Evolutionary conservation across 2,329 filamentous ascomycete genomes (phyloP).

Genomic region (Myriosclerotinia duriaeana): DNA sequence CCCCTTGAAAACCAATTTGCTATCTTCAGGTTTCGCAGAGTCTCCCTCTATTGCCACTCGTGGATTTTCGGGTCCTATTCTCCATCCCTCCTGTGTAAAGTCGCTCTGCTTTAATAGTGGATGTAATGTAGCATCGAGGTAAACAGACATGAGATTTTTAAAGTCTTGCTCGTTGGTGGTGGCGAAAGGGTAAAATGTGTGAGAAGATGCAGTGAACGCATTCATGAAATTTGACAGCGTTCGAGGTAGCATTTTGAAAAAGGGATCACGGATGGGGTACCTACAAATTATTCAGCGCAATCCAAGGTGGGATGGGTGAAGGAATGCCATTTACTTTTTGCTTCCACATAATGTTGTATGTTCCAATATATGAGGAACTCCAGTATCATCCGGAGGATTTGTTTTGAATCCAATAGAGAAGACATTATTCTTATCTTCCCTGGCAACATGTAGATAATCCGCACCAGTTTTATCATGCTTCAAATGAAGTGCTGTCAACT

Average conservation of each 20-base stretch:
- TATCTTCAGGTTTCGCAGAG: constrained; percentile 52
- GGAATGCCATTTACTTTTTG: constrained; percentile 63
- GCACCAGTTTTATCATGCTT: constrained; percentile 94
- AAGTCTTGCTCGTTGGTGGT: constrained; percentile 96
- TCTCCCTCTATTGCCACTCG: constrained; percentile 47
- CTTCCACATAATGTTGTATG: constrained; percentile 96
- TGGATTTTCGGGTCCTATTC: constrained; percentile 88
- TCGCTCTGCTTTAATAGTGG: constrained; percentile 87
- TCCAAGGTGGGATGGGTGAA: constrained; percentile 13
- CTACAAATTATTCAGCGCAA: constrained; percentile 49
- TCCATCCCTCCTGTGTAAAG: constrained; percentile 96
- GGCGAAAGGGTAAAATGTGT: constrained; percentile 96
- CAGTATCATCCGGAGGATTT: constrained; percentile 93
- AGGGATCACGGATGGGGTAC: constrained; percentile 96
- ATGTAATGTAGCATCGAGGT: constrained; percentile 89
- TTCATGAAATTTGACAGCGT: constrained; percentile 99
- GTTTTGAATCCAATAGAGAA: constrained; percentile 99
- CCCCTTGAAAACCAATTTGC: constrained; percentile 87
- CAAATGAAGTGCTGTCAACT: constrained; percentile 86
- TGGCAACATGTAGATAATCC: constrained; percentile 91
- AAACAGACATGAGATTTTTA: constrained; percentile 93
- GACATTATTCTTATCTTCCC: constrained; percentile 98
- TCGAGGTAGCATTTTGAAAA: constrained; percentile 99
- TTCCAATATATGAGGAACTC: constrained; percentile 94
- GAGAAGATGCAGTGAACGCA: constrained; percentile 92